Percentiles rank a stretch among this genome's conserved stretches.
Evolutionary conservation across 805 yeast species (phyloP).

Genomic region (Nakazawaea wyomingensis): DNA sequence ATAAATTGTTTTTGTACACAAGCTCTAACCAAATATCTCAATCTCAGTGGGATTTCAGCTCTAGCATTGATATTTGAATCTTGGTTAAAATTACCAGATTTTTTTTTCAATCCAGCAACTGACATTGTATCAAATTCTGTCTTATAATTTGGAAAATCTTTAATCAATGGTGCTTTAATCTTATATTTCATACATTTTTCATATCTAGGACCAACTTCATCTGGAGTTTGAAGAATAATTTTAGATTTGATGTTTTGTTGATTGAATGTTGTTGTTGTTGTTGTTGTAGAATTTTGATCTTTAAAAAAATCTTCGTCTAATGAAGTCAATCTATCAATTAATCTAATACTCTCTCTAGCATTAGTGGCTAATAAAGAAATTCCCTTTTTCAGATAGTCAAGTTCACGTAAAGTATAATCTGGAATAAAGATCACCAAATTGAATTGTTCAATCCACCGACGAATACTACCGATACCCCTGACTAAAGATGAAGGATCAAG

Average conservation of each 20-base stretch:
- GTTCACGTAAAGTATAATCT: conserved; percentile 50
- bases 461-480: conserved; percentile 63
- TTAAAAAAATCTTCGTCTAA: conserved; percentile 9
- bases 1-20: conserved; percentile 49
- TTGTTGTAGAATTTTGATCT: background rate
- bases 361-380: conserved; percentile 52
- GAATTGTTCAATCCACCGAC: conserved; percentile 50
- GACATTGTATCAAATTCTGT: conserved; percentile 28
- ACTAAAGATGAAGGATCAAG: conserved; percentile 65
- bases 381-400: conserved; percentile 54
- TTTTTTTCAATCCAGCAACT: conserved; percentile 15
- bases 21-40: conserved; percentile 51
- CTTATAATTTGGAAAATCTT: conserved; percentile 45
- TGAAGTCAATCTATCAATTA: conserved; percentile 42
- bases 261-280: background rate
- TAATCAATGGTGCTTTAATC: conserved; percentile 37
- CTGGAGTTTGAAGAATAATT: conserved; percentile 26
- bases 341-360: conserved; percentile 59
- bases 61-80: conserved; percentile 15
- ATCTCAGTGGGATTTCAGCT: conserved; percentile 47
- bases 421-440: conserved; percentile 44
- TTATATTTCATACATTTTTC: conserved; percentile 39
- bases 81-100: conserved; percentile 12
- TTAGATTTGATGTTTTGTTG: conserved; percentile 1
- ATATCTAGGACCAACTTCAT: conserved; percentile 48